Percentiles rank a stretch among this genome's conserved stretches.
These are phyloP conservation scores for Ustilago hordei DNA, from an alignment of 1,284 basidiomycete genomes.

Conservation along the genomic window DNA sequence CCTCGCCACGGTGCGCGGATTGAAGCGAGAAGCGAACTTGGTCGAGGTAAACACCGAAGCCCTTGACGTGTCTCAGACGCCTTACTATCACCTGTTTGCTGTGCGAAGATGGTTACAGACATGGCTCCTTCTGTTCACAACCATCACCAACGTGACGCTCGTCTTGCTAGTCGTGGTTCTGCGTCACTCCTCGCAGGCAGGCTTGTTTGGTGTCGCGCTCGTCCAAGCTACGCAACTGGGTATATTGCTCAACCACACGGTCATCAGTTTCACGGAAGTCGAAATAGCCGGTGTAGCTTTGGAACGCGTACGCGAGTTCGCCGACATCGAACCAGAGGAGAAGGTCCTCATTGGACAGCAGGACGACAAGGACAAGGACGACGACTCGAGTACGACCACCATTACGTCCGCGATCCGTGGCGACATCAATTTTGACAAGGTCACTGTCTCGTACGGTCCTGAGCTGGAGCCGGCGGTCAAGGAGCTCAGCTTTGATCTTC, in stretches of 20 bases:
- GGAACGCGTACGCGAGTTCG: constrained; percentile 67
- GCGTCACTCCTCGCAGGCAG: constrained; percentile 45
- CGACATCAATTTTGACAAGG: constrained; percentile 41
- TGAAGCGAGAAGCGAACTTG: constrained; percentile 38
- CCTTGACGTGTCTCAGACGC: constrained; percentile 48
- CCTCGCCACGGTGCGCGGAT: constrained; percentile 53
- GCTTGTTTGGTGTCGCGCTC: constrained; percentile 67
- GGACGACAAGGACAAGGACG: constrained; percentile 10
- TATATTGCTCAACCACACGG: constrained; percentile 36
- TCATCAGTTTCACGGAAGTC: constrained; percentile 65
- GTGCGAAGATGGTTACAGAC: constrained; percentile 61
- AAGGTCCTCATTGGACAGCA: not conserved
- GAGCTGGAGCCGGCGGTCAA: constrained; percentile 53
- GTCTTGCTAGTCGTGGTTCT: constrained; percentile 53
- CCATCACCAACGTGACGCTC: constrained; percentile 47
- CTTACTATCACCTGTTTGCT: constrained; percentile 50
- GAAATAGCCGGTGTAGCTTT: constrained; percentile 69
- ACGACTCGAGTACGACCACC: not conserved
- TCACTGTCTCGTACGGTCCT: constrained; percentile 42
- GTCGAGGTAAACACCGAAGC: constrained; percentile 39
- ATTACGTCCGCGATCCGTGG: constrained; percentile 14
- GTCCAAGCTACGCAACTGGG: constrained; percentile 58
- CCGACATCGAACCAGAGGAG: constrained; percentile 52
- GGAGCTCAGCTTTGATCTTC: constrained; percentile 43
- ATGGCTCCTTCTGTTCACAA: constrained; percentile 46